Conservation (phyloP, 805 yeast genomes). For the Saccharomycopsis sp. region DNA sequence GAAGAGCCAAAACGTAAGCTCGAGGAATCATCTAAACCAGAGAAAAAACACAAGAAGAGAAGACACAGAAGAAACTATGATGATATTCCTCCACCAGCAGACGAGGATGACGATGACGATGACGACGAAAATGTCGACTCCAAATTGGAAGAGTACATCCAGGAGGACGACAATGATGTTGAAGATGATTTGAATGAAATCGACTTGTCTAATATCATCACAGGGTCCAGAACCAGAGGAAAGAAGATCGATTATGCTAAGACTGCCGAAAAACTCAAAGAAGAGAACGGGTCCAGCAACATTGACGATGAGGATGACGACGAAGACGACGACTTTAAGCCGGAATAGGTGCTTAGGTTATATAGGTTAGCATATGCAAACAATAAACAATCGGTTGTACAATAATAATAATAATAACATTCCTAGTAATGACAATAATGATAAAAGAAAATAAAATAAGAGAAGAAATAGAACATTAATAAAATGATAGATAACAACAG, state of each 20-base stretch:
- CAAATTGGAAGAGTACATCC: slow-evolving; percentile 35
- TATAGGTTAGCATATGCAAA: background rate
- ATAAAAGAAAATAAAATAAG: background rate
- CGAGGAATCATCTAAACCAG: slow-evolving; percentile 23
- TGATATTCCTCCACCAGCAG: slow-evolving; percentile 50
- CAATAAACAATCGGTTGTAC: background rate
- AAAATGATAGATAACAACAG: background rate
- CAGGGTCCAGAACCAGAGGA: slow-evolving; percentile 88
- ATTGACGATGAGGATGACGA: slow-evolving; percentile 39
- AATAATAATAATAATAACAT: background rate
- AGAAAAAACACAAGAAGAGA: slow-evolving; percentile 39
- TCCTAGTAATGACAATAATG: background rate
- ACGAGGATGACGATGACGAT: slow-evolving; percentile 40
- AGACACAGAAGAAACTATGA: slow-evolving; percentile 56
- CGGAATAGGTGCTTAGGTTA: slow-evolving; percentile 18
- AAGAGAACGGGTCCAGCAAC: slow-evolving; percentile 38
- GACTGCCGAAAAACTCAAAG: slow-evolving; percentile 65
- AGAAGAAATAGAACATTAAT: background rate
- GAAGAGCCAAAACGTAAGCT: slow-evolving; percentile 23
- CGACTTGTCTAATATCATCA: slow-evolving; percentile 75
- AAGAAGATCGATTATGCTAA: slow-evolving; percentile 78
- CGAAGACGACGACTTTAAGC: slow-evolving; percentile 47
- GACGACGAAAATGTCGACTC: slow-evolving; percentile 39
- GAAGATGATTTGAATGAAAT: slow-evolving; percentile 79
- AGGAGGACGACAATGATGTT: slow-evolving; percentile 56